Evolutionary conservation across 202 grass and related monocot genomes (phyloP).

Genomic region (Carex arenaria): DNA sequence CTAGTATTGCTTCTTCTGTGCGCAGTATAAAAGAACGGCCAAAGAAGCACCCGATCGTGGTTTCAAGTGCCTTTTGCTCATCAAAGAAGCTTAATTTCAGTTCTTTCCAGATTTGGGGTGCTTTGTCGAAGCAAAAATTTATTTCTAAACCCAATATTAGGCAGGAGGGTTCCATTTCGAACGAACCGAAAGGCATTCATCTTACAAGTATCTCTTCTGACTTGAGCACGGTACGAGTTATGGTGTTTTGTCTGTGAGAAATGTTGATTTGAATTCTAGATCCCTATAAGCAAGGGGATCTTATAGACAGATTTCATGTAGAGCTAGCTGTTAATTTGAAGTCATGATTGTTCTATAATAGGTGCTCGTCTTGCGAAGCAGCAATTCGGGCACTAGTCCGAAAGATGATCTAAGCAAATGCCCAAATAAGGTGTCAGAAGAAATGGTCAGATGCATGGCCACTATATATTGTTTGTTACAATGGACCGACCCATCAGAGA

Average conservation of each 20-base stretch:
- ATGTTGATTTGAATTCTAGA: background rate
- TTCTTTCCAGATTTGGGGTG: slow-evolving; percentile 60
- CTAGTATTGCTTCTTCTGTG: slow-evolving; percentile 66
- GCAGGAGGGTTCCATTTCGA: slow-evolving; percentile 40
- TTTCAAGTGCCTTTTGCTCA: slow-evolving; percentile 84
- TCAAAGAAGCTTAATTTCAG: slow-evolving; percentile 78
- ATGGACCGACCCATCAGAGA: slow-evolving; percentile 36
- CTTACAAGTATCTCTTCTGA: slow-evolving; percentile 30
- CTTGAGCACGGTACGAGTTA: slow-evolving; percentile 42
- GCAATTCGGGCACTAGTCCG: slow-evolving; percentile 48
- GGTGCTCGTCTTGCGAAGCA: slow-evolving; percentile 48
- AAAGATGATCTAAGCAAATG: slow-evolving; percentile 87
- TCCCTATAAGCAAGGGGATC: background rate
- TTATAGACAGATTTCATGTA: background rate
- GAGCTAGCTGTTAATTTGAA: background rate
- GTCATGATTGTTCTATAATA: slow-evolving; percentile 31
- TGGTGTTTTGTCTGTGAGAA: background rate
- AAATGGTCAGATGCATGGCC: slow-evolving; percentile 91
- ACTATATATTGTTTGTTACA: slow-evolving; percentile 65
- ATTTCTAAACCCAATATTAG: slow-evolving; percentile 47
- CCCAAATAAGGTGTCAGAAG: slow-evolving; percentile 92
- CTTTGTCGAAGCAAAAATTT: slow-evolving; percentile 36
- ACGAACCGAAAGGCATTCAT: slow-evolving; percentile 35
- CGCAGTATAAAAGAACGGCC: slow-evolving; percentile 37
- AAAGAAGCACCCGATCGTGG: slow-evolving; percentile 61